Percentiles rank a stretch among this genome's conserved stretches.
These are phyloP conservation scores for Trichoderma citrinoviride DNA, from an alignment of 2,329 filamentous ascomycete genomes.

Conservation along the genomic window DNA sequence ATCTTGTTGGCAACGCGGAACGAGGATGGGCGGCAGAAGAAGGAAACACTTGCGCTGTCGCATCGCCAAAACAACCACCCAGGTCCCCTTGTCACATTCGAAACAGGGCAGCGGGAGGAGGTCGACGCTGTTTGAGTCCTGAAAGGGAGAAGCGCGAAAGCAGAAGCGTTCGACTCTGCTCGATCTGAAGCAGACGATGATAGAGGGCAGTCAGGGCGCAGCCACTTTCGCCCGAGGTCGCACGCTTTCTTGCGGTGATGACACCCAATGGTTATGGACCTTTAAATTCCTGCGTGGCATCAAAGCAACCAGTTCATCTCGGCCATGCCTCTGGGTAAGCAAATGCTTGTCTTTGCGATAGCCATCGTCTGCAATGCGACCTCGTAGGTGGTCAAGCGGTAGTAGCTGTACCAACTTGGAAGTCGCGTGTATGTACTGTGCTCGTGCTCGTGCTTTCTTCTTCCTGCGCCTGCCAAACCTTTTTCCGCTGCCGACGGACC, in stretches of 20 bases:
- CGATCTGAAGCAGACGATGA: neutral
- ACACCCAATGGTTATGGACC: neutral
- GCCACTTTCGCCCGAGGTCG: neutral
- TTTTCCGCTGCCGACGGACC: slow-evolving; percentile 12
- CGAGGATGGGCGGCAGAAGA: neutral
- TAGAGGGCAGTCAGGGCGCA: neutral
- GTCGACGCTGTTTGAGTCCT: neutral
- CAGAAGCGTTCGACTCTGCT: neutral
- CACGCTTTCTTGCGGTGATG: neutral
- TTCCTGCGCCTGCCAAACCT: slow-evolving; percentile 1
- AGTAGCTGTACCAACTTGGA: neutral
- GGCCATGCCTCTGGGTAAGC: neutral
- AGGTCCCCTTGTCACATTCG: neutral
- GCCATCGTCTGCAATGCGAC: neutral
- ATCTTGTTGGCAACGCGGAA: neutral
- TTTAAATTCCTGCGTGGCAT: neutral
- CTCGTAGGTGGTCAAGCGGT: neutral
- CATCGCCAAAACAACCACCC: neutral
- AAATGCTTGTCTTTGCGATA: neutral
- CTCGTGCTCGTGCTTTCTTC: neutral
- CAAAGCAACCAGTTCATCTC: neutral
- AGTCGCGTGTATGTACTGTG: neutral
- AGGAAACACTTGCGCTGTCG: neutral
- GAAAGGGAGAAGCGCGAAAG: neutral
- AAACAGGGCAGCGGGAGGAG: neutral